Percentiles rank a stretch among this genome's conserved stretches.
These are phyloP conservation scores for Erythrophleum fordii DNA, from an alignment of 306 rosid genomes.

Conservation along the genomic window DNA sequence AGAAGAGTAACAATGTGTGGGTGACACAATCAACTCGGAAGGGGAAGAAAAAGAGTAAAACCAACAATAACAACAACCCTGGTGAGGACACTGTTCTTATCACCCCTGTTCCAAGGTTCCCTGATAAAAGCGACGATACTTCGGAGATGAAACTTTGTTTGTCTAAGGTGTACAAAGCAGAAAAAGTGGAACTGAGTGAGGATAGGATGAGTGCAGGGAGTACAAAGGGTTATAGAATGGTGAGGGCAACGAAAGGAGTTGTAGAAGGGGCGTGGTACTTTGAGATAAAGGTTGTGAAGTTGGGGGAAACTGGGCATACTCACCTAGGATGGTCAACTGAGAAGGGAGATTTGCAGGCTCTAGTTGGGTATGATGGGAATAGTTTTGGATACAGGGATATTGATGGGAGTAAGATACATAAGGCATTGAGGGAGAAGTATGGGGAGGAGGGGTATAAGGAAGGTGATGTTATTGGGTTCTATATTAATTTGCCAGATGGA, in stretches of 20 bases:
- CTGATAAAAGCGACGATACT: conserved; percentile 83
- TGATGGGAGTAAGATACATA: conserved; percentile 95
- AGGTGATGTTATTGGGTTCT: conserved; percentile 91
- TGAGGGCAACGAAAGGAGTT: conserved; percentile 88
- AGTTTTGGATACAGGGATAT: conserved; percentile 89
- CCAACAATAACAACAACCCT: conserved; percentile 51
- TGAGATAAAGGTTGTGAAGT: conserved; percentile 70
- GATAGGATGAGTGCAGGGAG: conserved; percentile 88
- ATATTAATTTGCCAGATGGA: conserved; percentile 86
- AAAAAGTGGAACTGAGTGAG: conserved; percentile 87
- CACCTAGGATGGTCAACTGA: conserved; percentile 91
- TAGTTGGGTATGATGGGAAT: conserved; percentile 89
- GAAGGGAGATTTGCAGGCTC: conserved; percentile 96
- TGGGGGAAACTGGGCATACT: conserved; percentile 89
- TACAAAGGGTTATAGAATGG: conserved; percentile 96
- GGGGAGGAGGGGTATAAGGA: conserved; percentile 91
- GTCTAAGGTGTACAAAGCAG: conserved; percentile 94
- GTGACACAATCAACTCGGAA: conserved; percentile 84
- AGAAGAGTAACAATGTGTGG: conserved; percentile 92
- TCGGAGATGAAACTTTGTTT: conserved; percentile 75
- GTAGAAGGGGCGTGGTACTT: conserved; percentile 94
- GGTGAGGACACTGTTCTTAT: conserved; percentile 80
- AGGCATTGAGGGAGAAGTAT: conserved; percentile 88
- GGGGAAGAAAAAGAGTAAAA: conserved; percentile 86
- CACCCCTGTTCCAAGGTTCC: conserved; percentile 84